Evolutionary conservation across 495 filamentous ascomycete genomes (phyloP), one percentile per base, ranked within the genome.

Genomic region (Neurospora sp.): DNA sequence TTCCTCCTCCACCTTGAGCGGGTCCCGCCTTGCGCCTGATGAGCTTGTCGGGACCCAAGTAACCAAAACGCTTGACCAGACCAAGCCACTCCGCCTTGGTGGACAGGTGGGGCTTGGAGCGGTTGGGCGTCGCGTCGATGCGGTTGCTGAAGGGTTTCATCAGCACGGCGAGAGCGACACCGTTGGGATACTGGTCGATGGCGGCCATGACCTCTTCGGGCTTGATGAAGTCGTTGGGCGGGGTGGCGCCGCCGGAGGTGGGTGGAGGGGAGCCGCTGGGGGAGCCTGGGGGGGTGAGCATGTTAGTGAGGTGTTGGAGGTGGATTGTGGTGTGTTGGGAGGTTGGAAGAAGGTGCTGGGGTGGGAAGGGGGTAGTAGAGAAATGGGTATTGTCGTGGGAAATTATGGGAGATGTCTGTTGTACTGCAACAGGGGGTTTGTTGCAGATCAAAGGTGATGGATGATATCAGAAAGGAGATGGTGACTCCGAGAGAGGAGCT

Each of bases 131-230:
- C 27, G 54, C 54, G 5, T 88, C 88, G 54, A 92, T 83, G 14
- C 90, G 87, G 46, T 82, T 80, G 14, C 87, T 84, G 81, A 95
- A 96, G 16, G 84, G 82, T 20, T 82, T 86, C 35, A 93, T 81
- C 18, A 96, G 81, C 3, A 86, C 84, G 37, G 82, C 84, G 70
- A 94, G 89, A 18, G 54, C 54, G 54, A 66, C 54, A 14, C 54
- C 54, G 54, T 66, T 35, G 42, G 42, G 44, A 31, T 31, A 31
- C 54, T 59, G 27, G 27, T 69, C 31, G 39, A 35, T 72, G 12
- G 39, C 37, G 2, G 69, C 35, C 44, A 59, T 39, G 11, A 59
- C 35, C 16, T 69, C 42, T 39, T 35, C 38, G 31, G 20, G 71
- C 35, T 69, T 41, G 27, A 72, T 39, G 27, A 31, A 31, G 11